Evolutionary conservation across 768 basidiomycete species (phyloP).

Genomic region (Boletus vermiculosoides): DNA sequence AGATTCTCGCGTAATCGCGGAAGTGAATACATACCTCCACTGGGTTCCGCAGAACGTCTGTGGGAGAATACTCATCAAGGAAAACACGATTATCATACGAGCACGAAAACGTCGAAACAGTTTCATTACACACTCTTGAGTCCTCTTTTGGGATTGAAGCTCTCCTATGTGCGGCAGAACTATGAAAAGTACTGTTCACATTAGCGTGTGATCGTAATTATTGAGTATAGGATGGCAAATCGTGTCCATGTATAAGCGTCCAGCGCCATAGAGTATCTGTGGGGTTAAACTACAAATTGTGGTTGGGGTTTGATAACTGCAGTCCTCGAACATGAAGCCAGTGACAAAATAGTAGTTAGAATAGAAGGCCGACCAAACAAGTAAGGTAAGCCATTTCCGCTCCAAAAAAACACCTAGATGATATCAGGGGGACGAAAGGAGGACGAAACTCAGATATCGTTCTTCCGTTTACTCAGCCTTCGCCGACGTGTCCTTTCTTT

Average conservation of each 20-base stretch:
- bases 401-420: constrained; percentile 7
- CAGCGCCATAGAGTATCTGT: constrained; percentile 13
- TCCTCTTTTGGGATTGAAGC: constrained; percentile 6
- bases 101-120: background rate
- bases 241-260: constrained; percentile 11
- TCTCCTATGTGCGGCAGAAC: constrained; percentile 6
- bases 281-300: constrained; percentile 13
- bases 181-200: background rate
- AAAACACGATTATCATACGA: constrained; percentile 1
- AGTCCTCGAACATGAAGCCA: constrained; percentile 11
- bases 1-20: constrained; percentile 28
- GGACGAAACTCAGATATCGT: constrained; percentile 22
- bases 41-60: constrained; percentile 1
- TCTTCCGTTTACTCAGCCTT: constrained; percentile 35
- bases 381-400: constrained; percentile 22
- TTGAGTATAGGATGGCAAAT: background rate
- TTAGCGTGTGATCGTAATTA: constrained; percentile 8
- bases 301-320: background rate
- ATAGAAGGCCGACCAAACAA: constrained; percentile 24
- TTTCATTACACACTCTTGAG: background rate
- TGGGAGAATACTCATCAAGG: constrained; percentile 6
- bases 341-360: constrained; percentile 7
- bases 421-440: constrained; percentile 12
- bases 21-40: constrained; percentile 23
- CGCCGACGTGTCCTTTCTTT: constrained; percentile 31